A percentile compares a stretch with the other conserved stretches of the same genome.
Evolutionary conservation across 2,329 filamentous ascomycete species (phyloP).

Genomic region (Pyricularia pennisetigena): DNA sequence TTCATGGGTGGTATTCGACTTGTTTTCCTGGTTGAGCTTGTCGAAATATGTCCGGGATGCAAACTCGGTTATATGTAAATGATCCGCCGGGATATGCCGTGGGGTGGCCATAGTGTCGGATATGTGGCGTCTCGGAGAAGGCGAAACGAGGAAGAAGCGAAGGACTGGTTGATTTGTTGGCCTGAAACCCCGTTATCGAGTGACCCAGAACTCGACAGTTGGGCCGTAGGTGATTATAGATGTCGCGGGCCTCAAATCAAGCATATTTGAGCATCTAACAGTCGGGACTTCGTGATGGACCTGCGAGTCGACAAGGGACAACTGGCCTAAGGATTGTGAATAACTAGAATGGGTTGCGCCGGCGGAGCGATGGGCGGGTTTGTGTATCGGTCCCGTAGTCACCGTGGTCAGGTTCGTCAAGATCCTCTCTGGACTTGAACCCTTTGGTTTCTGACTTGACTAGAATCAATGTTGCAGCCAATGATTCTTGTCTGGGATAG

Average conservation of each 20-base stretch:
- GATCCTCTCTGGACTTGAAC: neutral
- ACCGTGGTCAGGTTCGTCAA: neutral
- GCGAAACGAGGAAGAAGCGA: neutral
- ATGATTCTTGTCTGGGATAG: neutral
- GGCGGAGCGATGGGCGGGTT: neutral
- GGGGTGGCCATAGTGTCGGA: constrained; percentile 10
- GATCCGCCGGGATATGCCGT: constrained; percentile 41
- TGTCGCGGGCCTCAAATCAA: constrained; percentile 9
- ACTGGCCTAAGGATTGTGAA: neutral
- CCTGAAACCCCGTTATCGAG: constrained; percentile 11
- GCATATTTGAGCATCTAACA: constrained; percentile 22
- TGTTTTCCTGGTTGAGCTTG: constrained; percentile 46
- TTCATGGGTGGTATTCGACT: constrained; percentile 23
- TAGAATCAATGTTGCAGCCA: neutral
- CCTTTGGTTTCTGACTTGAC: neutral
- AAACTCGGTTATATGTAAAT: constrained; percentile 55
- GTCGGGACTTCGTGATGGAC: neutral
- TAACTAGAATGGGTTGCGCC: neutral
- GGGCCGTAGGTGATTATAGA: constrained; percentile 12
- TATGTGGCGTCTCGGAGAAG: neutral
- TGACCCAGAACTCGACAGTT: constrained; percentile 8
- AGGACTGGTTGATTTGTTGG: neutral
- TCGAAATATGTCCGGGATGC: constrained; percentile 55
- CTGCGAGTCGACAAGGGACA: neutral
- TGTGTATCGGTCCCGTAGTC: neutral